Conservation (phyloP, 2,329 filamentous ascomycete genomes). For the Cordyceps tenuipes region DNA sequence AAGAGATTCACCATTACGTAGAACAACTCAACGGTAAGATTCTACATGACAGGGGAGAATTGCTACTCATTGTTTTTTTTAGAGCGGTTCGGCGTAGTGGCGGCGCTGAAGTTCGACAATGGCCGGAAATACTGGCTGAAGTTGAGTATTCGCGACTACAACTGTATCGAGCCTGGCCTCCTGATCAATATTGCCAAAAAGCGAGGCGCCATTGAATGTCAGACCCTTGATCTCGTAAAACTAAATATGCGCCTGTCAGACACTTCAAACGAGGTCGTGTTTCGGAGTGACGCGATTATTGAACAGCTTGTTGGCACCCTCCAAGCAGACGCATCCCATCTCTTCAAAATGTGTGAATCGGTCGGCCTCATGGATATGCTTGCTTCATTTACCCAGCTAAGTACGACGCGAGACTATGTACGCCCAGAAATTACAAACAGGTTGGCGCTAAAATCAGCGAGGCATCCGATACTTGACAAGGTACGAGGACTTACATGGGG, state of each 20-base stretch:
- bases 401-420: constrained; percentile 51
- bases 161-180: constrained; percentile 46
- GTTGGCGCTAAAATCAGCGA: constrained; percentile 63
- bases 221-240: constrained; percentile 78
- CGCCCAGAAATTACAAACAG: constrained; percentile 61
- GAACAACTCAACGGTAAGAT: constrained; percentile 54
- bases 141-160: constrained; percentile 54
- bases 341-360: constrained; percentile 82
- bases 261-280: constrained; percentile 74
- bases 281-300: constrained; percentile 71
- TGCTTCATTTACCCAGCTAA: constrained; percentile 64
- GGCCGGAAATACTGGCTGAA: constrained; percentile 73
- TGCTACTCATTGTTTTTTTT: not conserved
- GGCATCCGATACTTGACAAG: constrained; percentile 74
- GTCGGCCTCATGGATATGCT: constrained; percentile 86
- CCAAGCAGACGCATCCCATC: constrained; percentile 57
- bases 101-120: constrained; percentile 68
- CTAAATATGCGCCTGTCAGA: constrained; percentile 69
- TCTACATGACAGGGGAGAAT: not conserved
- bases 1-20: constrained; percentile 66
- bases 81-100: constrained; percentile 49
- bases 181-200: constrained; percentile 72
- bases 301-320: constrained; percentile 64
- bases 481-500: constrained; percentile 21
- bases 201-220: constrained; percentile 74